Percentiles rank a stretch among this genome's conserved stretches.
Conservation (phyloP, 163 green algal species). For the Scenedesmus sp. region DNA sequence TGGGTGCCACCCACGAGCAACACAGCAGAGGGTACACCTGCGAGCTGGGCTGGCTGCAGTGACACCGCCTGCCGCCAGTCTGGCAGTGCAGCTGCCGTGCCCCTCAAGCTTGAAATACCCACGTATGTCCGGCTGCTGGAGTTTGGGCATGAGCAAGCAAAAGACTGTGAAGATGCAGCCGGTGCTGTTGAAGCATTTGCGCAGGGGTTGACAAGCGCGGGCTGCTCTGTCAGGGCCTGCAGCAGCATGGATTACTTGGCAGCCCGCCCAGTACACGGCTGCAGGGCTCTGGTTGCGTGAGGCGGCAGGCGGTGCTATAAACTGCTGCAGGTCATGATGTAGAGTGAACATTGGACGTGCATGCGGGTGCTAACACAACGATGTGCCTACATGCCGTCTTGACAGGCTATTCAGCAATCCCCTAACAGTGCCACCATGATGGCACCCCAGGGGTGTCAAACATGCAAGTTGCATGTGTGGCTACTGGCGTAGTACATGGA, state of each 20-base stretch:
- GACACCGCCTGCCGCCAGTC: not conserved
- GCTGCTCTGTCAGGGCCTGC: not conserved
- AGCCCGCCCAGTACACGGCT: not conserved
- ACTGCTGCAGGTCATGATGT: too few relatives aligned
- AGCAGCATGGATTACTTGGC: not conserved
- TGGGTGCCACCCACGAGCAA: not conserved
- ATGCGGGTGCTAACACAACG: too few relatives aligned
- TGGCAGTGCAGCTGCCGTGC: not conserved
- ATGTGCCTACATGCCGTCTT: too few relatives aligned
- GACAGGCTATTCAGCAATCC: too few relatives aligned
- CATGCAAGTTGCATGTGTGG: too few relatives aligned
- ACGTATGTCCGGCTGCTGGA: not conserved
- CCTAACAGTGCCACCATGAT: too few relatives aligned
- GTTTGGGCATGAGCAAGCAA: conserved; percentile 1
- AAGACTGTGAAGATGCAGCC: not conserved
- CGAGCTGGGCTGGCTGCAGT: not conserved
- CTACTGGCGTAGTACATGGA: too few relatives aligned
- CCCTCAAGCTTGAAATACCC: not conserved
- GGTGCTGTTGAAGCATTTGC: not conserved
- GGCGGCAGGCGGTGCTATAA: too few relatives aligned
- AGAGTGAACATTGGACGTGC: too few relatives aligned
- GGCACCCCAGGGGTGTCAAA: too few relatives aligned
- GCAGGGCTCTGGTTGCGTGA: not conserved
- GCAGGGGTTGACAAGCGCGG: not conserved
- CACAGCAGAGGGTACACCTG: not conserved